A percentile compares a stretch with the other conserved stretches of the same genome.
Conservation (phyloP, 2,329 filamentous ascomycete species). For the Thielaviopsis punctulata region DNA sequence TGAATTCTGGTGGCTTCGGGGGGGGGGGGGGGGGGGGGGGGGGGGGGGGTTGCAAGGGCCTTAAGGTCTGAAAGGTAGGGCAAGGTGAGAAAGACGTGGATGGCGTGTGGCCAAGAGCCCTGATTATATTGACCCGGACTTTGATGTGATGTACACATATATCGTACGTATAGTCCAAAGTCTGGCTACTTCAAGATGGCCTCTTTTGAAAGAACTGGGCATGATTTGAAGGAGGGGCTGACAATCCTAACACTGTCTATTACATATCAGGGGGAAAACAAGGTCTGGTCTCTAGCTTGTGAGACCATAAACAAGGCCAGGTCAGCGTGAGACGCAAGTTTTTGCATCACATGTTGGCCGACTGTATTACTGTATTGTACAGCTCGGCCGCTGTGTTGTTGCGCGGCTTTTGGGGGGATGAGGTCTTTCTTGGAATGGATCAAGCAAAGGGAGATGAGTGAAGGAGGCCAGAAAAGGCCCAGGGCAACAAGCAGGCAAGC, state of each 20-base stretch:
- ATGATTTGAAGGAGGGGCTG: neutral
- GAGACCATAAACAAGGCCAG: neutral
- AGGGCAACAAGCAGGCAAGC: neutral
- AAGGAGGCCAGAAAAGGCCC: neutral
- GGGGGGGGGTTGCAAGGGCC: too few relatives aligned
- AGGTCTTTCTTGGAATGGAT: neutral
- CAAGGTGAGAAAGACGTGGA: neutral
- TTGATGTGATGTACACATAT: too few relatives aligned
- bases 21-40: too few relatives aligned
- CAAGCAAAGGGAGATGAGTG: neutral
- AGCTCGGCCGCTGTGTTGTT: neutral
- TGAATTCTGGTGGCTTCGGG: too few relatives aligned
- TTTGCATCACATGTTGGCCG: too few relatives aligned
- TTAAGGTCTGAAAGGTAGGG: too few relatives aligned
- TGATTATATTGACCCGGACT: neutral
- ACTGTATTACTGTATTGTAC: too few relatives aligned
- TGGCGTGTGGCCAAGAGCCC: neutral
- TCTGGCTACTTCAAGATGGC: neutral
- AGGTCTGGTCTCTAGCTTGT: neutral
- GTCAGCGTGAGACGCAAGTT: too few relatives aligned
- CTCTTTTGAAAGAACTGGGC: neutral
- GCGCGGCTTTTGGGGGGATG: neutral
- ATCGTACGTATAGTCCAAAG: too few relatives aligned
- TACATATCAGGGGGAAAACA: neutral
- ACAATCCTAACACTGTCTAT: too few relatives aligned